These are phyloP conservation scores for Teunomyces pallodes DNA, from an alignment of 805 yeast species.

Conservation along the genomic window DNA sequence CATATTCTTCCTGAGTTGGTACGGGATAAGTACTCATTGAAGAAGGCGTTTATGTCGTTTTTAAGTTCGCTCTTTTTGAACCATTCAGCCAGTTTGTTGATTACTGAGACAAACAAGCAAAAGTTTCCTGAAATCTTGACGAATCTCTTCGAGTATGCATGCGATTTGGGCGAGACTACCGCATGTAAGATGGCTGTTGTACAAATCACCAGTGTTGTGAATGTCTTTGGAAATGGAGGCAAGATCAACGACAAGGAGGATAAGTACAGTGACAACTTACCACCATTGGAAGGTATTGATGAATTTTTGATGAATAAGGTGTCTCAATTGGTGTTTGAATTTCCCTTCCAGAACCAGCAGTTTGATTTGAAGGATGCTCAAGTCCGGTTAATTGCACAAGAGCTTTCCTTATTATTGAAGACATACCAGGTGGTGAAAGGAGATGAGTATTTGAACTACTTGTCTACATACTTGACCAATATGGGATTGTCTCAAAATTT, in stretches of 20 bases:
- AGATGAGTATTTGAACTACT: constrained; percentile 43
- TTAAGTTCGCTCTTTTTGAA: constrained; percentile 71
- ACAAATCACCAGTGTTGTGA: constrained; percentile 62
- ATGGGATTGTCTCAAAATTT: constrained; percentile 58
- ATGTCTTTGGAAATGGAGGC: constrained; percentile 57
- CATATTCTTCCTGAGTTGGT: constrained; percentile 55
- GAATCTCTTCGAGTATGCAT: constrained; percentile 63
- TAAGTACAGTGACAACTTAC: constrained; percentile 44
- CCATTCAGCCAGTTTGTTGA: constrained; percentile 72
- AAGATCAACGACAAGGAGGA: constrained; percentile 62
- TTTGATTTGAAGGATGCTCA: constrained; percentile 79
- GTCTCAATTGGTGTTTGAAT: constrained; percentile 67
- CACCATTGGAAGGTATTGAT: constrained; percentile 66
- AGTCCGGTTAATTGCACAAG: constrained; percentile 69
- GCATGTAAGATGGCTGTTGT: constrained; percentile 68
- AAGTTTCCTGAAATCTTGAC: constrained; percentile 60
- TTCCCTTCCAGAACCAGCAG: constrained; percentile 69
- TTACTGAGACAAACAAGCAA: constrained; percentile 64
- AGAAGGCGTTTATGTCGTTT: constrained; percentile 67
- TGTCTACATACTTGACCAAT: constrained; percentile 54
- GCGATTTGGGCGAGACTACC: constrained; percentile 59
- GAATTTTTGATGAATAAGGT: constrained; percentile 66
- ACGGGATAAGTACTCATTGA: constrained; percentile 64
- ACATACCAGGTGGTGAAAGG: constrained; percentile 48
- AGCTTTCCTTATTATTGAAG: constrained; percentile 67